Conservation (phyloP, 2,329 filamentous ascomycete genomes). For the Colletotrichum trifolii region DNA sequence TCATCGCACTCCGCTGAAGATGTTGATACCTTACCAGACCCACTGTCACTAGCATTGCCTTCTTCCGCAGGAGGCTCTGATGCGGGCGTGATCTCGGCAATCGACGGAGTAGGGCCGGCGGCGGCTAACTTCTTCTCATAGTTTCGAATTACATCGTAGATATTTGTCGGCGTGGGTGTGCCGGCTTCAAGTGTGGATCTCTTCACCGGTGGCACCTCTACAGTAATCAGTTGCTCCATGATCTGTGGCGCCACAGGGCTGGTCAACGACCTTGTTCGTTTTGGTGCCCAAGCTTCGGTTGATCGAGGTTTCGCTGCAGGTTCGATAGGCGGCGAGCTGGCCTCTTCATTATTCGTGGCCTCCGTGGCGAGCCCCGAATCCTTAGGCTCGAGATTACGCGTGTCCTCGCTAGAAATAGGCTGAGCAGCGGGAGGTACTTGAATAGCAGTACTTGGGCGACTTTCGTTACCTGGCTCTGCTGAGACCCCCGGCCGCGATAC, state of each 20-base stretch:
- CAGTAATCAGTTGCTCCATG: constrained; percentile 25
- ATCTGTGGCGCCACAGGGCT: constrained; percentile 14
- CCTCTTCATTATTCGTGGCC: background rate
- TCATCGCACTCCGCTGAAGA: constrained; percentile 31
- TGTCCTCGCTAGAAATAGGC: background rate
- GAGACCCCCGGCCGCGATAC: background rate
- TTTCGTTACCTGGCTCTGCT: background rate
- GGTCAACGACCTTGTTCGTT: background rate
- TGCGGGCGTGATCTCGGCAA: background rate
- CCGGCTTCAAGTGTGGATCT: constrained; percentile 9
- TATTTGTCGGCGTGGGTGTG: constrained; percentile 31
- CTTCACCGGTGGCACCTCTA: constrained; percentile 6
- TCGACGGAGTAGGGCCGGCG: background rate
- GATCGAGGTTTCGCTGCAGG: background rate
- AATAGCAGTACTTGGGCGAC: constrained; percentile 2
- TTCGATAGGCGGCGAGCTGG: background rate
- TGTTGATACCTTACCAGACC: constrained; percentile 5
- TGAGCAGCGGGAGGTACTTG: background rate
- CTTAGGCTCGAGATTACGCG: background rate
- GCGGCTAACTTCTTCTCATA: constrained; percentile 36
- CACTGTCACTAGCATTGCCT: constrained; percentile 1
- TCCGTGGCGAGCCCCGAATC: background rate
- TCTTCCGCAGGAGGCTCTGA: background rate
- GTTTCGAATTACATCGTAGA: constrained; percentile 35
- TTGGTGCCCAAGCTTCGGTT: background rate